These are phyloP conservation scores for Colletotrichum zoysiae DNA, from an alignment of 2,329 filamentous ascomycete species.

Conservation along the genomic window DNA sequence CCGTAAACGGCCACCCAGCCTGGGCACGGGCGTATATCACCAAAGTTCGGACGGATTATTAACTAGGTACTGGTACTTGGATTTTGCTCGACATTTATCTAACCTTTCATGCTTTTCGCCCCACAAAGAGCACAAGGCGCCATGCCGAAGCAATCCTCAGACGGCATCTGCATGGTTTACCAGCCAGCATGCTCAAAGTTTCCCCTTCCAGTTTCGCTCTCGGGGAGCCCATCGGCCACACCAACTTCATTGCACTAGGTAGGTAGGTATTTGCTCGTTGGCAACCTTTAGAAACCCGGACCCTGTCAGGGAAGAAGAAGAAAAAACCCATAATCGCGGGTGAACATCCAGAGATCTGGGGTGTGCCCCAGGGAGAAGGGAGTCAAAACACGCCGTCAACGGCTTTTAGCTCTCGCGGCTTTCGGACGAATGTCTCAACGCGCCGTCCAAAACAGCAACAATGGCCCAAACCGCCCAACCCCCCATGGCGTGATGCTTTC, in stretches of 20 bases:
- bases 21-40: neutral
- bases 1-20: neutral
- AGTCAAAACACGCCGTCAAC: conserved; percentile 30
- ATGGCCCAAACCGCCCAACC: conserved; percentile 22
- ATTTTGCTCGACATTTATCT: conserved; percentile 13
- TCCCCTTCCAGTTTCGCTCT: neutral
- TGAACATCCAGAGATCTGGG: neutral
- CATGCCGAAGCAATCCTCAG: conserved; percentile 31
- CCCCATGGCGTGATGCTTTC: conserved; percentile 28
- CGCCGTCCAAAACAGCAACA: conserved; percentile 27
- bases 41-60: conserved; percentile 26
- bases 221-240: conserved; percentile 2
- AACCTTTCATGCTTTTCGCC: conserved; percentile 23
- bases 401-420: conserved; percentile 34
- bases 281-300: neutral
- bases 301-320: neutral
- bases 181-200: neutral
- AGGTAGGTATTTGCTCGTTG: neutral
- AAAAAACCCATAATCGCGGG: neutral
- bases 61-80: conserved; percentile 22
- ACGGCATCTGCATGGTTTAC: conserved; percentile 31
- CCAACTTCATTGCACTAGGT: neutral
- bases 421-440: conserved; percentile 39
- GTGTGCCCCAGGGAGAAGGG: neutral
- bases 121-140: conserved; percentile 14